Base-by-base conservation (phyloP, 306 rosid species). In the Vigna nakashimae region DNA sequence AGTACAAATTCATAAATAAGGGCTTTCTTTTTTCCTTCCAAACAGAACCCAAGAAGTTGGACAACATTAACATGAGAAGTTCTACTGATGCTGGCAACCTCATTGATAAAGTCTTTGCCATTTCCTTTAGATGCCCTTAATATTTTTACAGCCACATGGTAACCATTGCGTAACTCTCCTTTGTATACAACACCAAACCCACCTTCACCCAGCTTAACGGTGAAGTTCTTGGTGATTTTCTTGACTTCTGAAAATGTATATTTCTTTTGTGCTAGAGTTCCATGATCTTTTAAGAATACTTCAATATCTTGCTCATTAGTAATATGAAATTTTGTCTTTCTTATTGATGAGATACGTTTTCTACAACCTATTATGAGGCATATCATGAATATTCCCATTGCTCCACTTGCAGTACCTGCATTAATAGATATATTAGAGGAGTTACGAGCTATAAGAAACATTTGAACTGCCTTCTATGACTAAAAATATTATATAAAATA, bases 21-120 rank as follows among this genome's bases (percentile, higher is more conserved):
- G 6, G 55, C 55, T 50, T 66, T 87, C n/a, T 53, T 85, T 0
- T 1, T 8, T 4, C 81, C 85, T 74, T 85, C 82, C 4, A 82
- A 14, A 20, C 88, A 85, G 55, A 82, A 87, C 5, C 91, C 91
- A 18, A 79, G 71, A 52, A 87, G 85, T 7, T 67, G 24, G 69
- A 84, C 88, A 36, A 84, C 42, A 58, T 84, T 87, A 4, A 87
- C 85, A 28, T 59, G 65, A 14, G 42, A 59, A 2, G 65, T 59
- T 13, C 42, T 59, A 28, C 65, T 59, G 18, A 59, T 59, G 11
- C 20, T 20, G 20, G 20, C 65, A 59, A 59, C 65, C 40, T 59
- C 65, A 59, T 87, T 87, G 11, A 87, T 67, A 43, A 87, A 84
- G 0, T 76, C 90, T 69, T 79, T 73, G 7, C 76, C 79, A 20